A percentile compares a stretch with the other conserved stretches of the same genome.
Evolutionary conservation across 805 yeast species (phyloP).

Genomic region (Metschnikowia anglica): DNA sequence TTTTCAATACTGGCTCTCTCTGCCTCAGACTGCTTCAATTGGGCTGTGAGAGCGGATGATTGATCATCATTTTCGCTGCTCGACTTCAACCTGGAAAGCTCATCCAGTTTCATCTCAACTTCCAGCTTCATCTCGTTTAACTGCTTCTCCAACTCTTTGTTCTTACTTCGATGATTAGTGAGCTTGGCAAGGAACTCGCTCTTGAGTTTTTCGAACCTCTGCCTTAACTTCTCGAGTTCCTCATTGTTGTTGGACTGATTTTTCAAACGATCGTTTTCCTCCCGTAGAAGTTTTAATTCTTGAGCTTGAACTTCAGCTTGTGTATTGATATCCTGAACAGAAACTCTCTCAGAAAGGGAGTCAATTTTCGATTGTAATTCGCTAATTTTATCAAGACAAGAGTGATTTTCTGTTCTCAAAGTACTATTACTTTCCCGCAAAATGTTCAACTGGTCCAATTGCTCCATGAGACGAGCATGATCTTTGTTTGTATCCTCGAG

Average conservation of each 20-base stretch:
- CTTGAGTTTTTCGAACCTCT: slow-evolving; percentile 32
- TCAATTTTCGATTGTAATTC: slow-evolving; percentile 45
- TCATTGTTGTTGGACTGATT: slow-evolving; percentile 22
- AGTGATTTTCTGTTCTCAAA: slow-evolving; percentile 50
- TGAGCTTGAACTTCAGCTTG: slow-evolving; percentile 47
- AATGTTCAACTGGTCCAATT: slow-evolving; percentile 59
- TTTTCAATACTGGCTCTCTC: slow-evolving; percentile 12
- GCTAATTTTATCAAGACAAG: slow-evolving; percentile 23
- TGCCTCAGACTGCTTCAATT: slow-evolving; percentile 9
- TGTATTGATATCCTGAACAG: slow-evolving; percentile 24
- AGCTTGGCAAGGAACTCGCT: slow-evolving; percentile 29
- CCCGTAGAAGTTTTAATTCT: slow-evolving; percentile 45
- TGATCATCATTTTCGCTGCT: slow-evolving; percentile 8
- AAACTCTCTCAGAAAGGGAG: slow-evolving; percentile 46
- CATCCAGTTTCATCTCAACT: slow-evolving; percentile 8
- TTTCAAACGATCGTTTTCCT: slow-evolving; percentile 63
- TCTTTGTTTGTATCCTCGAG: slow-evolving; percentile 37
- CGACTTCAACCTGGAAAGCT: slow-evolving; percentile 1
- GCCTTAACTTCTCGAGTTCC: slow-evolving; percentile 30
- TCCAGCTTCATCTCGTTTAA: slow-evolving; percentile 13
- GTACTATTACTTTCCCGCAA: slow-evolving; percentile 68
- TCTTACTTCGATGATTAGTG: slow-evolving; percentile 27
- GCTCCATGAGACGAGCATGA: slow-evolving; percentile 49
- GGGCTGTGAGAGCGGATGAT: slow-evolving; percentile 12
- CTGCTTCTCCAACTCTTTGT: slow-evolving; percentile 27